phyloP scores from a whole-genome alignment of 2,329 filamentous ascomycete species.

The Ceratocystis harringtonii region DNA sequence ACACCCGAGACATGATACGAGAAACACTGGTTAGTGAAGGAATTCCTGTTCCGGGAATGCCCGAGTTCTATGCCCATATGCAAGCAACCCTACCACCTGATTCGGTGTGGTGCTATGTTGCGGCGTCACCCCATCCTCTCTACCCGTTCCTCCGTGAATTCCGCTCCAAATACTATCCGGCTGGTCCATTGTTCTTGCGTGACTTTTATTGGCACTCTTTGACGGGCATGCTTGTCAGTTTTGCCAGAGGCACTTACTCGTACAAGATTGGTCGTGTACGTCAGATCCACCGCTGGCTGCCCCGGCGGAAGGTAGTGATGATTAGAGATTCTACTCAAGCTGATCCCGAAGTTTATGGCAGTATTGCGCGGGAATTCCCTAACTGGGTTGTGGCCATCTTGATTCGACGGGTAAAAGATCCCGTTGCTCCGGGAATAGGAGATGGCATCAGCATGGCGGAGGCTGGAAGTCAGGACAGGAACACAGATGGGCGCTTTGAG shows the following conservation, averaged over 20 bases:
- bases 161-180: constrained; percentile 53
- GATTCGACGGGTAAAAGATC: constrained; percentile 66
- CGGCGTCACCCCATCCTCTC: constrained; percentile 84
- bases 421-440: background rate
- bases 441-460: constrained; percentile 36
- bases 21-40: constrained; percentile 72
- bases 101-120: constrained; percentile 83
- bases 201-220: constrained; percentile 79
- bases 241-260: constrained; percentile 66
- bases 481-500: constrained; percentile 61
- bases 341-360: constrained; percentile 80
- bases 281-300: constrained; percentile 66
- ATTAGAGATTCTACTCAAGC: constrained; percentile 86
- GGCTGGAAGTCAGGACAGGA: constrained; percentile 56
- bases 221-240: constrained; percentile 58
- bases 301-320: constrained; percentile 61
- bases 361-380: constrained; percentile 52
- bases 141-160: constrained; percentile 76
- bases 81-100: constrained; percentile 36
- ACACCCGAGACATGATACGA: constrained; percentile 63
- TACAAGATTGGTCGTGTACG: constrained; percentile 75
- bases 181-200: constrained; percentile 68
- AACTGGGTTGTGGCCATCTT: constrained; percentile 72
- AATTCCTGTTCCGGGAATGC: constrained; percentile 62
- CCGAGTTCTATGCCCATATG: constrained; percentile 61